Evolutionary conservation across 768 basidiomycete genomes (phyloP).

Genomic region (Russula brevipes): DNA sequence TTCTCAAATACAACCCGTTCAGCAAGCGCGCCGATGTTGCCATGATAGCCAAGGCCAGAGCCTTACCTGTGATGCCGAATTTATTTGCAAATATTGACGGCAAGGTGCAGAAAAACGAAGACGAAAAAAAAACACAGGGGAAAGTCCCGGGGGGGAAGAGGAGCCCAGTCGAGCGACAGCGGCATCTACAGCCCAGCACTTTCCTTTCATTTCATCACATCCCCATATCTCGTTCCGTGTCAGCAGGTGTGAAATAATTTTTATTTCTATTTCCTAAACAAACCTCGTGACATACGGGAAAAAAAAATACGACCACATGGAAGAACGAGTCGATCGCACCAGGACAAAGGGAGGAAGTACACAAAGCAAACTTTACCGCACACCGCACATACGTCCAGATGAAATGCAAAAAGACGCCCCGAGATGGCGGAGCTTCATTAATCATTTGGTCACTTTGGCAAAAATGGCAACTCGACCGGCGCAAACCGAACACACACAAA

Average conservation of each 20-base stretch:
- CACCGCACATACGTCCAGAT: not conserved
- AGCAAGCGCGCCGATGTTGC: not conserved
- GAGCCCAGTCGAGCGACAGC: not conserved
- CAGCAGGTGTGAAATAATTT: not conserved
- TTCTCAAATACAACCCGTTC: not conserved
- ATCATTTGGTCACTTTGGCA: not conserved
- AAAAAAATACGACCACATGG: not conserved
- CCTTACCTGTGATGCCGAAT: conserved; percentile 6
- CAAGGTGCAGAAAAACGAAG: not conserved
- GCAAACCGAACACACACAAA: not conserved
- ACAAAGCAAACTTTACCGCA: too few species aligned
- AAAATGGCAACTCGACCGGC: conserved; percentile 2
- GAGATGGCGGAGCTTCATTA: conserved; percentile 17
- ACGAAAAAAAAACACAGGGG: not conserved
- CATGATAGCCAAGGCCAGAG: conserved; percentile 2
- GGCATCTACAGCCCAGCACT: too few species aligned
- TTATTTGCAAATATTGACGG: conserved; percentile 17
- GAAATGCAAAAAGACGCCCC: conserved; percentile 7
- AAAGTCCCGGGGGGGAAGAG: not conserved
- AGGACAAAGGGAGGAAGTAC: not conserved
- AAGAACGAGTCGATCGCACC: conserved; percentile 3
- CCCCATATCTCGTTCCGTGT: not conserved
- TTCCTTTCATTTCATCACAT: too few species aligned
- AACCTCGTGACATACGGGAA: not conserved
- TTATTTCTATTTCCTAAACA: not conserved